Conservation (phyloP, 148 eudicot genomes). For the Nepenthes mirabilis region DNA sequence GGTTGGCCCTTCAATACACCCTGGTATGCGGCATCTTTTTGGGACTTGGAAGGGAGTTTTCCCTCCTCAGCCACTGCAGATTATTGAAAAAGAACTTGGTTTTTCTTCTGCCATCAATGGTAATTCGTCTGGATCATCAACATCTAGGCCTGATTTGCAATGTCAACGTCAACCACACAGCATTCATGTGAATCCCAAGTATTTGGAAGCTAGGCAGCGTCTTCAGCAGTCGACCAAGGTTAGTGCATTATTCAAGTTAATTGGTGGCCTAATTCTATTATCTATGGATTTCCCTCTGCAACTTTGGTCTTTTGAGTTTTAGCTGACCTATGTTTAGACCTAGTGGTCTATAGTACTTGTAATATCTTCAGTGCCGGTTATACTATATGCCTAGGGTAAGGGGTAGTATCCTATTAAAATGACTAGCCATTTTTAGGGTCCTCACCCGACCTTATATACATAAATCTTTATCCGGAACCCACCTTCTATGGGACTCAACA, state of each 20-base stretch:
- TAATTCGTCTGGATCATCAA: constrained; percentile 44
- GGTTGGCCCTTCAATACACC: constrained; percentile 67
- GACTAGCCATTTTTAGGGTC: too few species aligned
- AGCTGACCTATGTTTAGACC: too few species aligned
- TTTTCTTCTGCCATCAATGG: constrained; percentile 53
- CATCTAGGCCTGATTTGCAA: constrained; percentile 55
- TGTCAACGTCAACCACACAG: constrained; percentile 61
- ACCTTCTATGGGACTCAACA: too few species aligned
- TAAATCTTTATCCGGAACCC: too few species aligned
- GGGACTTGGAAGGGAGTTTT: constrained; percentile 98
- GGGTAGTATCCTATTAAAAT: too few species aligned
- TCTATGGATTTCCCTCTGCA: neutral
- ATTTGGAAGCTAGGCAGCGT: constrained; percentile 85
- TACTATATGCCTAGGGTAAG: too few species aligned
- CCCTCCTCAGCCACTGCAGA: constrained; percentile 77
- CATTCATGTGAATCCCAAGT: constrained; percentile 94
- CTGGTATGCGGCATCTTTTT: constrained; percentile 86
- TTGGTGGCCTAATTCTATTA: neutral
- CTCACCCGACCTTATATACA: too few species aligned
- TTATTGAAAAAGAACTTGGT: constrained; percentile 83
- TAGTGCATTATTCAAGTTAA: constrained; percentile 1
- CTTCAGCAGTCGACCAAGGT: constrained; percentile 84
- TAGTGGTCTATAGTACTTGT: too few species aligned
- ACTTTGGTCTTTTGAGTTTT: neutral
- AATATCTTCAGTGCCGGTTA: too few species aligned